Base-by-base conservation (phyloP, 2,329 filamentous ascomycete species). In the Trichoderma afroharzianum region DNA sequence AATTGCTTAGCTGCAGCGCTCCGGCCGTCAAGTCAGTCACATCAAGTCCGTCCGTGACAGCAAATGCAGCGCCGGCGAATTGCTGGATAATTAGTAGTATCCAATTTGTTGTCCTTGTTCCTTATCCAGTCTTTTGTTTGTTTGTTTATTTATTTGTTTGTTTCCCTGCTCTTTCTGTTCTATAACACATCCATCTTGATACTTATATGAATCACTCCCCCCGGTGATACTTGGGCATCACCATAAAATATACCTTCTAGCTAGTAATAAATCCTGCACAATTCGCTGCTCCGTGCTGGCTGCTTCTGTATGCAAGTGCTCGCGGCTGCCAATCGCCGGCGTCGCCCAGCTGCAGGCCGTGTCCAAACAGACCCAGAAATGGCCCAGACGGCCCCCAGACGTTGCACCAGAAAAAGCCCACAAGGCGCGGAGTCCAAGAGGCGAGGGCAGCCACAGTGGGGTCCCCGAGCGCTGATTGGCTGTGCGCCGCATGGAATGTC, bases 401-500 rank as follows among this genome's bases (percentile, higher is more conserved):
- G 63, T 68, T 71, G 64, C 39, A 53, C 57, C 47, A 61, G 28
- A 24, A 33, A 33, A 33, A 68, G 30, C 63, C 53, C 55, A 68
- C 47, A 47, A 43, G 12, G 68, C 62, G 68, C 47, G 58, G 58
- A 63, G 59, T 3, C 28, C 21, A 21, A 32, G 68, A 63, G 30
- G 26, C 15, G 26, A 63, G 18, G 28, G 59, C 47, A 63, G 68
- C 57, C 63, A 68, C 59, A 59, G 70, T 68, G 70, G 70, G 63
- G 63, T 32, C 21, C 8, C 5, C 15, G 12, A 26, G 28, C 12
- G 30, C 32, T 68, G 70, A 62, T 68, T 61, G 69, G 55, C 33
- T 15, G 1, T 8, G 6, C 24, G 26, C 26, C 36, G 24, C 26
- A 30, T 28, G 12, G 6, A 1, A 32, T 36, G 28, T 68, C 66